A percentile compares a stretch with the other conserved stretches of the same genome.
These are phyloP conservation scores for Pulveroboletus sp. DNA, from an alignment of 768 basidiomycete species.

Conservation along the genomic window DNA sequence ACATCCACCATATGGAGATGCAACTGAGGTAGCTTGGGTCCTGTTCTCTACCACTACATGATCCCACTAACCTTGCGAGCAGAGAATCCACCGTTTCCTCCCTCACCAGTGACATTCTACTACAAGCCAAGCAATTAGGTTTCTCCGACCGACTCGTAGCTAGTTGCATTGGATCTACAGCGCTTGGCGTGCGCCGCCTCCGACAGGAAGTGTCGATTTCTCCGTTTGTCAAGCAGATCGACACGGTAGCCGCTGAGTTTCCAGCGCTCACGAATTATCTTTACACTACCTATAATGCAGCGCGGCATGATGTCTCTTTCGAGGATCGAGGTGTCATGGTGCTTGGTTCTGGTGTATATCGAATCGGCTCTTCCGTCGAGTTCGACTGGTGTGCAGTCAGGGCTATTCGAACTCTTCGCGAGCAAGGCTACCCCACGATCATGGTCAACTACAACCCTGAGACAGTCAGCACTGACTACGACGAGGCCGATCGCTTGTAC, in stretches of 20 bases:
- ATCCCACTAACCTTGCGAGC: constrained; percentile 3
- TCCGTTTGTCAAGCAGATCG: constrained; percentile 97
- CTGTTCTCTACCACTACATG: not conserved
- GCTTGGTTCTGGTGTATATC: constrained; percentile 95
- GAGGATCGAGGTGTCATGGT: constrained; percentile 94
- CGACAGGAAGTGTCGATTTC: constrained; percentile 79
- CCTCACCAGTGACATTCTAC: constrained; percentile 58
- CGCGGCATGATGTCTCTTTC: constrained; percentile 88
- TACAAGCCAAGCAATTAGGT: constrained; percentile 87
- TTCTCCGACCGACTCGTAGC: constrained; percentile 95
- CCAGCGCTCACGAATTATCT: constrained; percentile 98
- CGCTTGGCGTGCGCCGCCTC: constrained; percentile 86
- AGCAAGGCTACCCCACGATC: constrained; percentile 90
- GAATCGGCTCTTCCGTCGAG: constrained; percentile 98
- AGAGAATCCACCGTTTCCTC: constrained; percentile 64
- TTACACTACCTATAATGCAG: constrained; percentile 96
- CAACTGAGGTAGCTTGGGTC: constrained; percentile 53
- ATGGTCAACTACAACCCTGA: constrained; percentile 99
- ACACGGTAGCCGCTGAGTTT: constrained; percentile 98
- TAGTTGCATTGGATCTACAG: constrained; percentile 77
- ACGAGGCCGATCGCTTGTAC: constrained; percentile 96
- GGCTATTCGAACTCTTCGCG: constrained; percentile 91
- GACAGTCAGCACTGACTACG: constrained; percentile 98
- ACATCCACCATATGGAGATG: constrained; percentile 80
- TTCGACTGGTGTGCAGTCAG: constrained; percentile 99